phyloP scores from a whole-genome alignment of 208 protist species.

The Strigomonas culicis region DNA sequence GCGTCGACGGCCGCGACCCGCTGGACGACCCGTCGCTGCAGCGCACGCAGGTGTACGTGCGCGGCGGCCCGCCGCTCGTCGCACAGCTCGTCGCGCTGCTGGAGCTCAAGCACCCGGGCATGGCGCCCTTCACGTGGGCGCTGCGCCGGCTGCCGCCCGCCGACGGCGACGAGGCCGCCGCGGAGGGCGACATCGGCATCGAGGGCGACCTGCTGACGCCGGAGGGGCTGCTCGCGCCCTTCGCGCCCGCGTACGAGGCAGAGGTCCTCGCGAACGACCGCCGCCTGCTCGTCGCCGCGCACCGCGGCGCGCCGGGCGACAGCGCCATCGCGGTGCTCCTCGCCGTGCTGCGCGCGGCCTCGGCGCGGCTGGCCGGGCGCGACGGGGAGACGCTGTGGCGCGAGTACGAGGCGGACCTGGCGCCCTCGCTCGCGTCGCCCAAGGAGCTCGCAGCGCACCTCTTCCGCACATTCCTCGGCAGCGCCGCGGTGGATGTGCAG shows the following conservation, averaged over 20 bases:
- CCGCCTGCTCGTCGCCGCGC: constrained; percentile 69
- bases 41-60: constrained; percentile 42
- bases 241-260: constrained; percentile 36
- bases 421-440: constrained; percentile 24
- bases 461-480: constrained; percentile 57
- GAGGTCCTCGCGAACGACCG: constrained; percentile 63
- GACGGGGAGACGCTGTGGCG: constrained; percentile 76
- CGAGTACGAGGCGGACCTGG: constrained; percentile 73
- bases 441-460: constrained; percentile 57
- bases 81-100: constrained; percentile 60
- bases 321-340: constrained; percentile 62
- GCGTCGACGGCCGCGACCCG: constrained; percentile 58
- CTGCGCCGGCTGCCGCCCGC: constrained; percentile 20
- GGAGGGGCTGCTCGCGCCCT: background rate
- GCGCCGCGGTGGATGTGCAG: constrained; percentile 36
- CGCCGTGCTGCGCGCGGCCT: constrained; percentile 64
- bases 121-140: constrained; percentile 61
- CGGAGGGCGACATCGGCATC: constrained; percentile 14
- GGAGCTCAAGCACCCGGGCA: constrained; percentile 37
- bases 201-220: background rate
- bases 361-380: constrained; percentile 45
- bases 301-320: constrained; percentile 30
- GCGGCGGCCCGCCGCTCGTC: constrained; percentile 43
- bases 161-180: background rate
- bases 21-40: constrained; percentile 13